A percentile compares a stretch with the other conserved stretches of the same genome.
Conservation (phyloP, 75 land plant species). For the Ceratopteris richardii region DNA sequence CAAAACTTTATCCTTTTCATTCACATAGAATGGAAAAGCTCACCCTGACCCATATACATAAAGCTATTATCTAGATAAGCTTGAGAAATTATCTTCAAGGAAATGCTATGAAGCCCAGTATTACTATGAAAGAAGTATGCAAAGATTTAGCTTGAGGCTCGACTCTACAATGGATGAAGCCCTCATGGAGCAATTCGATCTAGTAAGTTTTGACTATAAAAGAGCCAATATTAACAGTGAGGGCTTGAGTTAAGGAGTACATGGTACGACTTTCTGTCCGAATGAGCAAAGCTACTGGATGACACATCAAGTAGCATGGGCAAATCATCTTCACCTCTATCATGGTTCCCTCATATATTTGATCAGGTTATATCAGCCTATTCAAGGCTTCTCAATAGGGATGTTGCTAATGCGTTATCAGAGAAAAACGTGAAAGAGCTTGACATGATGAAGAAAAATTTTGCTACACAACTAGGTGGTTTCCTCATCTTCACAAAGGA, state of each 20-base stretch:
- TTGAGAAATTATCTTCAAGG: too few species aligned
- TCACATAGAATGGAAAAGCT: too few species aligned
- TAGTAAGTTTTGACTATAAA: slow-evolving; percentile 6
- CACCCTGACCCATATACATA: too few species aligned
- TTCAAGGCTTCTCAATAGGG: too few species aligned
- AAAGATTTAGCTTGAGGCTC: background rate
- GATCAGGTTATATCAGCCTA: too few species aligned
- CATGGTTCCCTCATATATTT: too few species aligned
- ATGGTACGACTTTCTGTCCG: background rate
- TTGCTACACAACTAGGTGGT: slow-evolving; percentile 31
- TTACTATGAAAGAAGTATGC: background rate
- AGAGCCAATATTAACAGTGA: slow-evolving; percentile 15
- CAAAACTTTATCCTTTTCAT: too few species aligned
- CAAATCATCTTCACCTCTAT: slow-evolving; percentile 23
- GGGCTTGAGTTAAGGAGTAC: slow-evolving; percentile 8
- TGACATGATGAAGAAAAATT: slow-evolving; percentile 42
- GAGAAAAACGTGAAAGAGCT: background rate
- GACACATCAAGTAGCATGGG: slow-evolving; percentile 1
- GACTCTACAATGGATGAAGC: background rate
- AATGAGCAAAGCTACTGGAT: background rate
- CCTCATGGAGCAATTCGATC: slow-evolving; percentile 6
- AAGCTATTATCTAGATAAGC: too few species aligned
- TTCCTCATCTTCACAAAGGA: too few species aligned
- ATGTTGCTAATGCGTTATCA: too few species aligned
- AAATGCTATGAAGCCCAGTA: too few species aligned